Evolutionary conservation across 1,284 basidiomycete genomes (phyloP).

Genomic region (Rhodofomes roseus): DNA sequence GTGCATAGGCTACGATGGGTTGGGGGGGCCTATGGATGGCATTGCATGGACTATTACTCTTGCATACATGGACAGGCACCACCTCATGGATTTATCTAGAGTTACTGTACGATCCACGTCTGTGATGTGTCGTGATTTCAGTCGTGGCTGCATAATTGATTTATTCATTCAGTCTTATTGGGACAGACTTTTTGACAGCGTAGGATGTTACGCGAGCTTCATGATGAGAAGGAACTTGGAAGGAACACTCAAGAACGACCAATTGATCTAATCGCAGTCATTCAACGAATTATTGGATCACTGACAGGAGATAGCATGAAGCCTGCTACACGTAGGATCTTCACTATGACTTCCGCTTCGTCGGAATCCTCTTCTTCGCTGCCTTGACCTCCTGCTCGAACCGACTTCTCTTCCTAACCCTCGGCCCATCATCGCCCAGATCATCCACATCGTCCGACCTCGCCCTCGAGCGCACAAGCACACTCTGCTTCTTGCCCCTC

Average conservation of each 20-base stretch:
- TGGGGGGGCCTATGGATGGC: background rate
- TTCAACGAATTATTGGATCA: no score
- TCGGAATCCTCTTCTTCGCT: constrained; percentile 38
- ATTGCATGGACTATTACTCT: background rate
- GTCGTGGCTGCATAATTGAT: background rate
- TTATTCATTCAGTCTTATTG: background rate
- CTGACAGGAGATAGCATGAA: background rate
- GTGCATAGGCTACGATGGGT: constrained; percentile 5
- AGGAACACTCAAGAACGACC: no score
- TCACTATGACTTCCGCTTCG: constrained; percentile 14
- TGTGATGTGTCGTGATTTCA: background rate
- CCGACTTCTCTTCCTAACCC: constrained; percentile 62
- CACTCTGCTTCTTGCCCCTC: constrained; percentile 61
- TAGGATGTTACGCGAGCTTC: no score
- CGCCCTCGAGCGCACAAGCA: constrained; percentile 50
- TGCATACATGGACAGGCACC: background rate
- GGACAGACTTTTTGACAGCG: no score
- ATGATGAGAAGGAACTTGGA: no score
- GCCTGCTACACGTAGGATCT: background rate
- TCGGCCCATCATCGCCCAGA: constrained; percentile 38
- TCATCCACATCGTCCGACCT: constrained; percentile 40
- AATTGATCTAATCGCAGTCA: no score
- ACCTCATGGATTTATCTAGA: background rate
- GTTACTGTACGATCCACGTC: background rate
- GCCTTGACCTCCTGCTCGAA: constrained; percentile 74